A percentile compares a stretch with the other conserved stretches of the same genome.
Conservation (phyloP, 2,329 filamentous ascomycete species). For the Fusarium udum region DNA sequence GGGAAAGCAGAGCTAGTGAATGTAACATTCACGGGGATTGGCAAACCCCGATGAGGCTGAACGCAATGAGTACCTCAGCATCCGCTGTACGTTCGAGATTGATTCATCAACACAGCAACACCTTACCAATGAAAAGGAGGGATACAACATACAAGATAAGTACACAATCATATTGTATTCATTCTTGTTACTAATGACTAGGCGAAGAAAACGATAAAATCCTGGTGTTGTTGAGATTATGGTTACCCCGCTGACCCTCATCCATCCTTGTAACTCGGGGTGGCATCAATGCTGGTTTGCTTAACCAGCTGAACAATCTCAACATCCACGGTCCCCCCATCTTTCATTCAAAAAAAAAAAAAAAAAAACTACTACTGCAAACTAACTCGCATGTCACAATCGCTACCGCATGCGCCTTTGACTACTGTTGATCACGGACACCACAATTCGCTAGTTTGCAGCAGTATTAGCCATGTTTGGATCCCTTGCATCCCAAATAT, state of each 20-base stretch:
- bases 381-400: conserved; percentile 3
- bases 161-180: background rate
- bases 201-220: background rate
- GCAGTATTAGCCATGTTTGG: background rate
- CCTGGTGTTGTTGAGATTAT: background rate
- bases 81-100: background rate
- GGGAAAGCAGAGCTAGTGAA: background rate
- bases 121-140: background rate
- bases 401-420: background rate
- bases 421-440: background rate
- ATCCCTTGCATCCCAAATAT: background rate
- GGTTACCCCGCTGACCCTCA: background rate
- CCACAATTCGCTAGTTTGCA: background rate
- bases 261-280: background rate
- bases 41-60: background rate
- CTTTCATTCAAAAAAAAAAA: background rate
- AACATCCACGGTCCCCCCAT: background rate
- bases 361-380: background rate
- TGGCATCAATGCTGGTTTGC: background rate
- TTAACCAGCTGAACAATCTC: background rate
- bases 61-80: background rate
- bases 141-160: background rate
- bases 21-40: background rate
- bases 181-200: background rate
- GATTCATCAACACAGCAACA: background rate